Conservation (phyloP, 495 filamentous ascomycete genomes). For the Penicillium pancosmium region DNA sequence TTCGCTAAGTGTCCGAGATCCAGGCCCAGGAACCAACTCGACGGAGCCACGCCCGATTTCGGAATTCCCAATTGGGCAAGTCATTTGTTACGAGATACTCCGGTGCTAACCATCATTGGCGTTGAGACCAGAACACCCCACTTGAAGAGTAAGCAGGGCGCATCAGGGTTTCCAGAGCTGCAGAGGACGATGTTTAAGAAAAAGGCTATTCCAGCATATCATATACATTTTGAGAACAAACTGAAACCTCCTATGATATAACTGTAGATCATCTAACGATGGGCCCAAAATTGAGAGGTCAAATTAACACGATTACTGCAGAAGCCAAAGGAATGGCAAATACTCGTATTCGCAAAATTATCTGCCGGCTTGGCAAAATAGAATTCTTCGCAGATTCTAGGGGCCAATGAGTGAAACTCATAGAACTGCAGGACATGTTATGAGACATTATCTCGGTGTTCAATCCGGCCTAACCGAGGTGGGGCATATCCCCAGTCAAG, state of each 20-base stretch:
- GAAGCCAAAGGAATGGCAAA: too few relatives aligned
- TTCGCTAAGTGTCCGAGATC: neutral
- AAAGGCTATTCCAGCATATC: too few relatives aligned
- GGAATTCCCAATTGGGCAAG: neutral
- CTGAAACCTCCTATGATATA: too few relatives aligned
- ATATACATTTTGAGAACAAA: too few relatives aligned
- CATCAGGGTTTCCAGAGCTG: too few relatives aligned
- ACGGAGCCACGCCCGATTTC: neutral
- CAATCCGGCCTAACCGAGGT: neutral
- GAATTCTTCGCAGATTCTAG: neutral
- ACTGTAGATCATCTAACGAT: too few relatives aligned
- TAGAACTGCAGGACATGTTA: neutral
- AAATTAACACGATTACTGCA: too few relatives aligned
- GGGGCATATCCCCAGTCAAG: neutral
- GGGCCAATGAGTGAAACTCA: neutral
- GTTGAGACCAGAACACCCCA: neutral
- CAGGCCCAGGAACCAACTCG: neutral
- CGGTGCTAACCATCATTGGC: neutral
- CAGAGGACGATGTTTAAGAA: too few relatives aligned
- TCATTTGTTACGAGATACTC: neutral
- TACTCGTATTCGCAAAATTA: too few relatives aligned
- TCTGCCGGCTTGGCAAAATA: too few relatives aligned
- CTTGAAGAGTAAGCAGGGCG: too few relatives aligned
- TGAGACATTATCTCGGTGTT: constrained; percentile 3
- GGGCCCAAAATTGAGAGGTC: too few relatives aligned